Base-by-base conservation (phyloP, 1,139 yeast genomes). In the Diutina siamensis region DNA sequence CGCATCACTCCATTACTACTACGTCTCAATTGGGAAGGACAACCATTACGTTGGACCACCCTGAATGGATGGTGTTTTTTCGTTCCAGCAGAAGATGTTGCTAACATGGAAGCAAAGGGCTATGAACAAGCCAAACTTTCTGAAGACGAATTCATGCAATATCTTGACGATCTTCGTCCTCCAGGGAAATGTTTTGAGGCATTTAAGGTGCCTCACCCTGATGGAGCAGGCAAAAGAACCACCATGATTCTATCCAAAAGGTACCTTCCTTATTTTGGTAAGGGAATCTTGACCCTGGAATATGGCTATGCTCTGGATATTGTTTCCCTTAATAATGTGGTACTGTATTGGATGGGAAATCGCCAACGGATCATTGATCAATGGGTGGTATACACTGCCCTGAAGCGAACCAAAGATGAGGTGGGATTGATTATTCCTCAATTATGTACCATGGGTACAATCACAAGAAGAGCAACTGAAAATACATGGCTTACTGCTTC, bases 321-420 rank as follows among this genome's bases (percentile, higher is more conserved):
- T 3, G 67, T 94, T 46, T 68, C 76, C 28, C 71, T 87, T 54
- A 87, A 86, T 51, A 78, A 88, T 1, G 71, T 81, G 19, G 88
- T 94, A 40, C 80, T 96, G 18, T 94, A 94, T 60, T 94, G 98
- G 99, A 78, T 83, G 58, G 85, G 96, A 7, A 79, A 94, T 22
- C 71, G 99, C 49, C 88, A 82, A 51, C 71, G 99, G 49, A 86
- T 92, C 36, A 72, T 68, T 62, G 76, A 76, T 20, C 99, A 94
- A 57, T 85, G 89, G 73, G 94, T 92, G 13, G 89, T 92, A 2
- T 83, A 61, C 55, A 50, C 62, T 10, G 58, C 61, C 48, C 38
- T 51, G 1, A 55, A 58, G 33, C 5, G 28, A 7, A 5, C 4
- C 15, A 54, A 57, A n/a, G 48, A 55, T 17, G 68, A 71, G 1